Base-by-base conservation (phyloP, 352 stramenopile genomes). In the Globisporangium okanoganense region DNA sequence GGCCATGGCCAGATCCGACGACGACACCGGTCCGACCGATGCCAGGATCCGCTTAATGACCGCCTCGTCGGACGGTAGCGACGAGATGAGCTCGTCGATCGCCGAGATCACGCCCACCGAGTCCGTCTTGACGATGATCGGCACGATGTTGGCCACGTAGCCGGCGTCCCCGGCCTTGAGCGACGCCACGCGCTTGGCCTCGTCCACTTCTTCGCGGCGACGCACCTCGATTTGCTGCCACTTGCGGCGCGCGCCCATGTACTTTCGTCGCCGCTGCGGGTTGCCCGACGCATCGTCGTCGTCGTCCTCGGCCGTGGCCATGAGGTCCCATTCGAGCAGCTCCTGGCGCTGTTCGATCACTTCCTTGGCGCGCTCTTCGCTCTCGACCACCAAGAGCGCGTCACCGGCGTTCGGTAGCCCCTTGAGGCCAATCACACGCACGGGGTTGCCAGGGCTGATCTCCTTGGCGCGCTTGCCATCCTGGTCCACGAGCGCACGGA, bases 61-160 rank as follows among this genome's bases (percentile, higher is more conserved):
- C 16, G 76, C 82, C 55, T 88, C 84, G 35, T 92, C 76, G 41
- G 56, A 76, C 31, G 76, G 78, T 56, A 97, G 65, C 20, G 83
- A 79, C 47, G 82, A 72, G 55, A 95, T 85, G 27, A 95, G 72
- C n/a, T 92, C 78, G 58, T 90, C 79, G 44, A 92, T 93, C 56
- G 97, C 97, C 58, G 98, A 86, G 24, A 98, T 96, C 41, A 97
- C 96, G 51, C 97, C 97, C 55, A 98, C 93, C n/a, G 96, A 94
- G 71, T 99, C 97, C 14, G 97, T 97, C 79, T 99, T 99, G 29
- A 99, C 80, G 31, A 99, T 87, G 49, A 99, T 96, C 31, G 94
- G 97, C 62, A 99, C 92, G 64, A 98, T 82, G 61, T 96, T 96
- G 16, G 85, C 72, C 60, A 98, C 82, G 66, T 98, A 98, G 0